These are phyloP conservation scores for Eruca vesicaria DNA, from an alignment of 441 rosid species.

Conservation along the genomic window DNA sequence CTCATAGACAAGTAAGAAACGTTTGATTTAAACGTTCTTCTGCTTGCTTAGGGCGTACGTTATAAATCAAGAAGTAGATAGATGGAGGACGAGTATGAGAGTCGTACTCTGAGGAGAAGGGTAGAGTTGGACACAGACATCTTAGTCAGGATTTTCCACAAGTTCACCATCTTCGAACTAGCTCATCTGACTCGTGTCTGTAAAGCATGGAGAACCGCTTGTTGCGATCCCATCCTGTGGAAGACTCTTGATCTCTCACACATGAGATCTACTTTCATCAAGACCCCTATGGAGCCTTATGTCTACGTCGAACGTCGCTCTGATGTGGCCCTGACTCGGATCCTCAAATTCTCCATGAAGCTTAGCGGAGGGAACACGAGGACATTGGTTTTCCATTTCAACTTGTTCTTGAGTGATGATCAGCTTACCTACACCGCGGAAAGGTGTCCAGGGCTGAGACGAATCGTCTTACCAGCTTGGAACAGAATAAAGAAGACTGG, in stretches of 20 bases:
- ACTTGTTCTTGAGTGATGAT: slow-evolving; percentile 64
- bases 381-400: slow-evolving; percentile 67
- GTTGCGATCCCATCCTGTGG: slow-evolving; percentile 83
- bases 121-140: slow-evolving; percentile 74
- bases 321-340: slow-evolving; percentile 50
- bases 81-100: slow-evolving; percentile 54
- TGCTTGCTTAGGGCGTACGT: slow-evolving; percentile 4
- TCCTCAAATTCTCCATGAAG: slow-evolving; percentile 63
- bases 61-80: no score
- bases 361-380: slow-evolving; percentile 61
- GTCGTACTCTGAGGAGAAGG: slow-evolving; percentile 53
- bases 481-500: slow-evolving; percentile 74
- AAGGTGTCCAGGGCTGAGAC: slow-evolving; percentile 65
- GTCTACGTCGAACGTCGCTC: slow-evolving; percentile 67
- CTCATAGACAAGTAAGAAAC: no score
- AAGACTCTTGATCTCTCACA: slow-evolving; percentile 73
- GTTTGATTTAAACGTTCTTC: neutral
- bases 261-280: slow-evolving; percentile 69
- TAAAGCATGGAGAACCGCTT: slow-evolving; percentile 72
- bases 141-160: slow-evolving; percentile 66
- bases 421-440: slow-evolving; percentile 82
- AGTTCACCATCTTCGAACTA: slow-evolving; percentile 51
- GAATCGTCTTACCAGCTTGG: slow-evolving; percentile 84
- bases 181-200: slow-evolving; percentile 74
- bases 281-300: slow-evolving; percentile 67